phyloP scores from a whole-genome alignment of 768 basidiomycete species.

The Lentinula edodes region DNA sequence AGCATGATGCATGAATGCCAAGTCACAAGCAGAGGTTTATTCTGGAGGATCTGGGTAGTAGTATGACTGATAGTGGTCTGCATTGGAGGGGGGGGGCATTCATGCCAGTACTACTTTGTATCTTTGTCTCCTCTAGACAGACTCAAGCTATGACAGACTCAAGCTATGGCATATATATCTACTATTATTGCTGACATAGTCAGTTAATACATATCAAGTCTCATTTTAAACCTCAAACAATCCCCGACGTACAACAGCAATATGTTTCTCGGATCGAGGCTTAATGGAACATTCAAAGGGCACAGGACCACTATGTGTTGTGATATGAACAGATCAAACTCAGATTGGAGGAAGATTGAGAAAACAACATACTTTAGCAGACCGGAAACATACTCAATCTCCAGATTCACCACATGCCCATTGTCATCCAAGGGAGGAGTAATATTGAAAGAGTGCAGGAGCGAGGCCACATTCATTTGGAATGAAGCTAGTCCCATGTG shows the following conservation, averaged over 20 bases:
- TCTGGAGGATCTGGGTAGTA: too few species aligned
- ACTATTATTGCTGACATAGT: too few species aligned
- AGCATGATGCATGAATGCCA: too few species aligned
- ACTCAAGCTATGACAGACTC: too few species aligned
- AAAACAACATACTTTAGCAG: background rate
- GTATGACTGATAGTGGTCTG: too few species aligned
- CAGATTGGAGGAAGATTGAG: background rate
- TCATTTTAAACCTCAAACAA: background rate
- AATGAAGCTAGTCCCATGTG: constrained; percentile 22
- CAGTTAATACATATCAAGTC: too few species aligned
- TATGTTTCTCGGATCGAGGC: constrained; percentile 19
- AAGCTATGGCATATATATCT: too few species aligned
- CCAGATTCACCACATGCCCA: constrained; percentile 21
- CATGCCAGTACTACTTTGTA: too few species aligned
- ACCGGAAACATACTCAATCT: constrained; percentile 17
- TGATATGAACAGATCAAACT: background rate
- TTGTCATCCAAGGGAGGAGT: constrained; percentile 17
- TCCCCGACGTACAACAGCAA: constrained; percentile 13
- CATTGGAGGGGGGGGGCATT: too few species aligned
- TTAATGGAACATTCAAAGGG: constrained; percentile 24
- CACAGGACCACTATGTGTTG: constrained; percentile 7
- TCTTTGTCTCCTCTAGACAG: too few species aligned
- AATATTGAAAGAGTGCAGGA: constrained; percentile 25
- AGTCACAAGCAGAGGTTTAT: too few species aligned
- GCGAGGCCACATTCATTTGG: constrained; percentile 22